These are phyloP conservation scores for Saprolegnia diclina DNA, from an alignment of 352 stramenopile species.

Conservation along the genomic window DNA sequence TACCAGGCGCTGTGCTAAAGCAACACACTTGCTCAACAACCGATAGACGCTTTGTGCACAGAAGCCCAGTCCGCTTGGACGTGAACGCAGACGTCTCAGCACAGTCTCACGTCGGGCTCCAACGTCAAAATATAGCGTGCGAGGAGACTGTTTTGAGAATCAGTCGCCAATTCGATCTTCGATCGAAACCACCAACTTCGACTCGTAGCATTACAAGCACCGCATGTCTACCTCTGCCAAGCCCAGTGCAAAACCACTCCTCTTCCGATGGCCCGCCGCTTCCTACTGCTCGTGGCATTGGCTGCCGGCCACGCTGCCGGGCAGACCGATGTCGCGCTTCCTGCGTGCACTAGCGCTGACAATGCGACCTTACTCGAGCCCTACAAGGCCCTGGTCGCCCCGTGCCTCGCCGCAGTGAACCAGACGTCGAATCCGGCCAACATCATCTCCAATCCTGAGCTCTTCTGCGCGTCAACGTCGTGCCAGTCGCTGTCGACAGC, in stretches of 20 bases:
- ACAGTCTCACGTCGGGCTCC: too few species aligned
- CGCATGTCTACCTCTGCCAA: conserved; percentile 12
- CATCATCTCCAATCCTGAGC: neutral
- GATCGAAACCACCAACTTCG: too few species aligned
- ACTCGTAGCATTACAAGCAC: conserved; percentile 1
- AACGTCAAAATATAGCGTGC: too few species aligned
- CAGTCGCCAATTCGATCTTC: too few species aligned
- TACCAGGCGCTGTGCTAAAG: too few species aligned
- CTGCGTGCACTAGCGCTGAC: neutral
- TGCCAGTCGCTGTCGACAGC: neutral
- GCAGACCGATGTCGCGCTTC: neutral
- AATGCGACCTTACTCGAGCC: neutral
- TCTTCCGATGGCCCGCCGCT: neutral
- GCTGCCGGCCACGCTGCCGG: neutral
- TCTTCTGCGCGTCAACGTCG: neutral
- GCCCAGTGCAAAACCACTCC: neutral
- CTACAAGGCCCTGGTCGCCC: neutral
- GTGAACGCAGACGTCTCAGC: too few species aligned
- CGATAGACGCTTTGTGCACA: too few species aligned
- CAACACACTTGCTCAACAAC: too few species aligned
- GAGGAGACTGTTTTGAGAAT: too few species aligned
- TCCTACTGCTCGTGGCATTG: neutral
- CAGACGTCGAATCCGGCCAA: neutral
- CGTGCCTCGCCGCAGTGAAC: conserved; percentile 4
- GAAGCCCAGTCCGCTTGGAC: too few species aligned